Percentiles rank a stretch among this genome's conserved stretches.
Conservation (phyloP, 2,329 filamentous ascomycete species). For the Aureobasidium sp. region DNA sequence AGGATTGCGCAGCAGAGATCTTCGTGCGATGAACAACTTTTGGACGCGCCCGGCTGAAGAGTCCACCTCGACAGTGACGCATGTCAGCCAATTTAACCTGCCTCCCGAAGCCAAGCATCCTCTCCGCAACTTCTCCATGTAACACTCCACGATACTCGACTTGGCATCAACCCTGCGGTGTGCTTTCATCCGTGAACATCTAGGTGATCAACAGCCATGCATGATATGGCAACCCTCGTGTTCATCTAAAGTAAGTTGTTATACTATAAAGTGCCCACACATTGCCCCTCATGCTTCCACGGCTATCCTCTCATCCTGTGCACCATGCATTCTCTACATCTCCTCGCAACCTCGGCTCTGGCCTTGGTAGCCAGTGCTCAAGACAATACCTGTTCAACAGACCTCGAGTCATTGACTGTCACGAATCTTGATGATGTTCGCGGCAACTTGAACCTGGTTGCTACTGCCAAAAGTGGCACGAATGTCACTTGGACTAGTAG, state of each 20-base stretch:
- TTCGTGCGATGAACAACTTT: neutral
- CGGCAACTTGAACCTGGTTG: neutral
- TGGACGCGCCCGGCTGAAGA: neutral
- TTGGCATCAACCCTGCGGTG: neutral
- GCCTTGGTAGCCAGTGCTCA: neutral
- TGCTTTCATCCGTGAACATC: neutral
- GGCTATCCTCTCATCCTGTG: neutral
- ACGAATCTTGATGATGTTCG: neutral
- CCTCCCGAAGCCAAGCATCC: neutral
- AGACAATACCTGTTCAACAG: neutral
- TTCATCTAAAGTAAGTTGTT: neutral
- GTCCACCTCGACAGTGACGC: neutral
- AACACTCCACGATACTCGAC: neutral
- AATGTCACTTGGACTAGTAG: neutral
- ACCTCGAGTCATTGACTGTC: neutral
- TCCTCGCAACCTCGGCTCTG: neutral
- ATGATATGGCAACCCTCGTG: neutral
- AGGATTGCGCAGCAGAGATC: neutral
- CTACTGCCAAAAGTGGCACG: neutral
- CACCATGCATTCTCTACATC: neutral
- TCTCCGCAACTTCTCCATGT: neutral
- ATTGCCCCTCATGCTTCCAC: neutral
- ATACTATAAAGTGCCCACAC: neutral
- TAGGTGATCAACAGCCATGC: conserved; percentile 2
- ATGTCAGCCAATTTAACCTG: neutral